phyloP scores from a whole-genome alignment of 768 basidiomycete species.

The Agrocybe chaxingu region DNA sequence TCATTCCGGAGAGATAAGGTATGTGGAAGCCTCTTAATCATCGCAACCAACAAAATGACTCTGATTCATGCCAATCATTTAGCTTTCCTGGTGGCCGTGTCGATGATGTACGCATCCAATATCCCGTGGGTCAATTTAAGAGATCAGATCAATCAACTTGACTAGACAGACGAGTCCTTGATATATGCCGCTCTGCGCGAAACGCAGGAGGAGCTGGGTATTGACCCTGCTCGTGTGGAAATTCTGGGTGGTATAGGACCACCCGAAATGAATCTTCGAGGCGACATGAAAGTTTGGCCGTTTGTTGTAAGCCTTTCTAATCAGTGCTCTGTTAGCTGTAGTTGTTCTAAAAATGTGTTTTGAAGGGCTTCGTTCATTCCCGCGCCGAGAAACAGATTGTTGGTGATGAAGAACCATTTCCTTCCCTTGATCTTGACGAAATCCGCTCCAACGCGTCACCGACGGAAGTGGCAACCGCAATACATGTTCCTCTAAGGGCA shows the following conservation, averaged over 20 bases:
- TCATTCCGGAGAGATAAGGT: slow-evolving; percentile 87
- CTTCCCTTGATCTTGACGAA: slow-evolving; percentile 53
- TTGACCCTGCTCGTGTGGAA: slow-evolving; percentile 57
- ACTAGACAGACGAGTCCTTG: slow-evolving; percentile 50
- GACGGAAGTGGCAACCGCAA: slow-evolving; percentile 64
- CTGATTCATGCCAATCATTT: slow-evolving; percentile 1
- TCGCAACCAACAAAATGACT: not conserved
- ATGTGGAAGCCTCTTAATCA: slow-evolving; percentile 4
- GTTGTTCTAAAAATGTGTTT: slow-evolving; percentile 2
- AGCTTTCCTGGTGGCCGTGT: slow-evolving; percentile 78
- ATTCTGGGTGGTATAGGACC: slow-evolving; percentile 65
- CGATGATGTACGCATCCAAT: slow-evolving; percentile 46
- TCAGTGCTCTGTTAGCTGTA: not conserved
- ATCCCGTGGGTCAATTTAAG: slow-evolving; percentile 3
- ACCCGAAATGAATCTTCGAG: slow-evolving; percentile 52
- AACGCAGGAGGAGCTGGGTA: slow-evolving; percentile 71
- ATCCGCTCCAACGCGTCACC: slow-evolving; percentile 46
- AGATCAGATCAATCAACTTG: slow-evolving; percentile 10
- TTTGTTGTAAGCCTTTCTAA: slow-evolving; percentile 55
- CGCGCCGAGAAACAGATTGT: slow-evolving; percentile 6
- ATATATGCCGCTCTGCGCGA: slow-evolving; percentile 65
- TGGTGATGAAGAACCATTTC: slow-evolving; percentile 45
- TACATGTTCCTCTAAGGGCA: slow-evolving; percentile 65
- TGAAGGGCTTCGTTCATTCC: slow-evolving; percentile 27
- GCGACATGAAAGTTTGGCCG: slow-evolving; percentile 68